Evolutionary conservation across 2,329 filamentous ascomycete species (phyloP).

Genomic region (Penicillium psychrosexuale): DNA sequence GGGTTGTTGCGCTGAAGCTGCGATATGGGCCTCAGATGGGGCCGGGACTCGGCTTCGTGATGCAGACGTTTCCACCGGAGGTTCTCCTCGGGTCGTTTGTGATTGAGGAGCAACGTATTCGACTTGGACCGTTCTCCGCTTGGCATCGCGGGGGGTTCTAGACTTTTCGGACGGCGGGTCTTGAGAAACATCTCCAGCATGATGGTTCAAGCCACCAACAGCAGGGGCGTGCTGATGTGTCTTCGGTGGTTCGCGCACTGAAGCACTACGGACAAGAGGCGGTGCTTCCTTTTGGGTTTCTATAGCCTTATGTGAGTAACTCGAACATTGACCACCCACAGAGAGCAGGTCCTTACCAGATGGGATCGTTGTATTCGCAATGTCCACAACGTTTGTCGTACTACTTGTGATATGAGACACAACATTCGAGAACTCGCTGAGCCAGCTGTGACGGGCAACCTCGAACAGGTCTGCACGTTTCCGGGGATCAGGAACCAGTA

Average conservation of each 20-base stretch:
- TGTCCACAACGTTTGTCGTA: constrained; percentile 81
- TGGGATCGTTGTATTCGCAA: constrained; percentile 72
- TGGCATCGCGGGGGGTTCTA: constrained; percentile 72
- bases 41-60: constrained; percentile 9
- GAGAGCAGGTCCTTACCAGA: constrained; percentile 46
- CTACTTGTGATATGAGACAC: constrained; percentile 96
- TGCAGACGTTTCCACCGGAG: constrained; percentile 15
- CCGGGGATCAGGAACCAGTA: constrained; percentile 89
- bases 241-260: constrained; percentile 83
- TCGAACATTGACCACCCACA: background rate
- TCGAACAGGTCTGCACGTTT: constrained; percentile 96
- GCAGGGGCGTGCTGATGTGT: constrained; percentile 51
- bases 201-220: constrained; percentile 63
- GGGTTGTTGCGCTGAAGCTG: constrained; percentile 7
- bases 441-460: constrained; percentile 95
- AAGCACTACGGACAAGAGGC: constrained; percentile 76
- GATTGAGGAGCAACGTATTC: constrained; percentile 94
- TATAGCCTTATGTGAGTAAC: constrained; percentile 30
- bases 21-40: constrained; percentile 7
- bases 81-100: constrained; percentile 71
- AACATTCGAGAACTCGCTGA: constrained; percentile 94
- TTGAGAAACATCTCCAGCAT: constrained; percentile 70
- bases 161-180: constrained; percentile 62
- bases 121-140: constrained; percentile 91
- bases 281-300: constrained; percentile 56